Conservation (phyloP, 2,329 filamentous ascomycete species). For the Myriosclerotinia curreyana region DNA sequence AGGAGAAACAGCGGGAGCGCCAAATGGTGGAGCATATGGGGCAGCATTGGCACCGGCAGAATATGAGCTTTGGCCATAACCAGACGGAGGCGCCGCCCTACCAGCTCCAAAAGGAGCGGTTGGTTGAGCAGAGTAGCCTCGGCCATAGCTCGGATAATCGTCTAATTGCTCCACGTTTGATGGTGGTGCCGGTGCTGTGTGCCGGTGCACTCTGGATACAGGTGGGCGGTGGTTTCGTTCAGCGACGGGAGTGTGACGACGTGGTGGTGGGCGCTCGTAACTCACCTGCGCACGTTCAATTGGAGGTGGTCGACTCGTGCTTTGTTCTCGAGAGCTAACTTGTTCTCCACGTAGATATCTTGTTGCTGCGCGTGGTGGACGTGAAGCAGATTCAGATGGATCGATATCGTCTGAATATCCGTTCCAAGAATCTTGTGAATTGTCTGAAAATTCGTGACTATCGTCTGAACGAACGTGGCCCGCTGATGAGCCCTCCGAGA, state of each 20-base stretch:
- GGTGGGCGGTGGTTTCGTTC: constrained; percentile 40
- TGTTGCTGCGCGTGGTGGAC: constrained; percentile 32
- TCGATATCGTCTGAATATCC: constrained; percentile 50
- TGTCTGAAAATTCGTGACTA: constrained; percentile 43
- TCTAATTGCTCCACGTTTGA: constrained; percentile 64
- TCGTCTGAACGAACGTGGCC: constrained; percentile 37
- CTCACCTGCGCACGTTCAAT: constrained; percentile 35
- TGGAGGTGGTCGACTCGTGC: constrained; percentile 41
- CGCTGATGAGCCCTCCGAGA: constrained; percentile 34
- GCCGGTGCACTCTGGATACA: constrained; percentile 44
- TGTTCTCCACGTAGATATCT: constrained; percentile 32
- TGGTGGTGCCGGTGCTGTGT: constrained; percentile 49
- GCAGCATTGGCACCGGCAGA: constrained; percentile 27
- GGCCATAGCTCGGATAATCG: constrained; percentile 54
- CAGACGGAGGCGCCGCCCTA: constrained; percentile 31
- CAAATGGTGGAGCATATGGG: constrained; percentile 36
- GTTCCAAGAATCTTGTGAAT: constrained; percentile 39
- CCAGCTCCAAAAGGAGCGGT: constrained; percentile 32
- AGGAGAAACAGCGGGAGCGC: constrained; percentile 18
- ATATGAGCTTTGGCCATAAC: constrained; percentile 37
- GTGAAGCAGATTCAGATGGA: constrained; percentile 58
- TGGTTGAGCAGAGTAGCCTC: constrained; percentile 39
- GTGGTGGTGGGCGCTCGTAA: constrained; percentile 39
- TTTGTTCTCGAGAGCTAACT: constrained; percentile 24
- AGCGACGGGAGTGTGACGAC: constrained; percentile 37